A percentile compares a stretch with the other conserved stretches of the same genome.
Conservation (phyloP, 164 flowering plant species). For the Buxus sempervirens region DNA sequence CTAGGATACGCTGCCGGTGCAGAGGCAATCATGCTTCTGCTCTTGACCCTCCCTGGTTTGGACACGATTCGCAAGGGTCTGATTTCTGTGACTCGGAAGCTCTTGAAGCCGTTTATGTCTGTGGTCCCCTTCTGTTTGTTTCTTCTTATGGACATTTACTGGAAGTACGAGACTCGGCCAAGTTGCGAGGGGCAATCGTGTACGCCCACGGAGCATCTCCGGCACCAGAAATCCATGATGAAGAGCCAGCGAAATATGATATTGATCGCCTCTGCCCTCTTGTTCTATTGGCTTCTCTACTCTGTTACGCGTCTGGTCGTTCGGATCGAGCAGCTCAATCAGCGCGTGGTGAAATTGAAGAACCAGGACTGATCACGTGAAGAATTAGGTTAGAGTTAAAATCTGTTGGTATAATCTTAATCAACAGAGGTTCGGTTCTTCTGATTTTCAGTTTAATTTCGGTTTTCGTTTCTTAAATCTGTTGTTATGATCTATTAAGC, state of each 20-base stretch:
- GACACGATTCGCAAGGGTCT: constrained; percentile 34
- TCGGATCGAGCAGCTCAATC: constrained; percentile 60
- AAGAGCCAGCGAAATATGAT: constrained; percentile 92
- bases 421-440: not conserved
- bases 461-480: not conserved
- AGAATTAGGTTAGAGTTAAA: constrained; percentile 1
- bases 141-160: constrained; percentile 43
- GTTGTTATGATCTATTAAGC: not conserved
- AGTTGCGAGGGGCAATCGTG: constrained; percentile 30
- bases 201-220: constrained; percentile 48
- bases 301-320: constrained; percentile 68
- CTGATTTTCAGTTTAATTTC: not conserved
- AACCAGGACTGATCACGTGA: constrained; percentile 21
- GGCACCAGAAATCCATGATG: constrained; percentile 90
- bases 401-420: not conserved
- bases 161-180: constrained; percentile 46
- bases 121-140: constrained; percentile 44
- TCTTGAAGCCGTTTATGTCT: constrained; percentile 39
- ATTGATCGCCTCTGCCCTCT: constrained; percentile 68
- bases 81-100: constrained; percentile 29
- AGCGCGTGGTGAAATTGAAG: constrained; percentile 70
- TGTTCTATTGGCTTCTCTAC: constrained; percentile 88
- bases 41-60: constrained; percentile 41
- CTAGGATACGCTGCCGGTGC: constrained; percentile 47
- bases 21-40: constrained; percentile 44